A percentile compares a stretch with the other conserved stretches of the same genome.
Evolutionary conservation across 176 grass and related monocot species (phyloP).

Genomic region (Areca catechu): DNA sequence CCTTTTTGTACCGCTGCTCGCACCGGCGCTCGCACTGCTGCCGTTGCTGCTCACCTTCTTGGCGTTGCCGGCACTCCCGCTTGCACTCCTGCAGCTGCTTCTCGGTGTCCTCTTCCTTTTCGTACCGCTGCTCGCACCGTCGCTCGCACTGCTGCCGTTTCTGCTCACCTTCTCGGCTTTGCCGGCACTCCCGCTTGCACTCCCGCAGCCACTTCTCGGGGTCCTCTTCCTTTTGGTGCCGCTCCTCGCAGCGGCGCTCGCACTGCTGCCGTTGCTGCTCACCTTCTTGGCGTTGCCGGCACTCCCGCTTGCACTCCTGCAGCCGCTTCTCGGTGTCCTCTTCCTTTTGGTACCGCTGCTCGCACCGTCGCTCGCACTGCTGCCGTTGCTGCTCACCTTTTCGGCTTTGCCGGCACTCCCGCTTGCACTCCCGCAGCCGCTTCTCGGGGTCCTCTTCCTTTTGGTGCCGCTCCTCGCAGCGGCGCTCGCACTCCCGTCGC

Average conservation of each 20-base stretch:
- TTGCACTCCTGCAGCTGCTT: constrained; percentile 22
- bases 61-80: constrained; percentile 16
- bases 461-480: constrained; percentile 9
- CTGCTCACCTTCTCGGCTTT: constrained; percentile 12
- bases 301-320: no score
- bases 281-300: no score
- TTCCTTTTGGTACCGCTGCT: constrained; percentile 7
- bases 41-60: constrained; percentile 2
- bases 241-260: no score
- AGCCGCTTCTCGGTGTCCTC: neutral
- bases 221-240: no score
- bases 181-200: constrained; percentile 20
- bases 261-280: no score
- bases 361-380: constrained; percentile 21
- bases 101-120: no score
- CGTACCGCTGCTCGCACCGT: constrained; percentile 11
- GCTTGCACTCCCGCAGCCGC: constrained; percentile 20
- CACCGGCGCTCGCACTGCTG: constrained; percentile 20
- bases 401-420: constrained; percentile 12
- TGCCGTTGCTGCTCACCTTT: neutral
- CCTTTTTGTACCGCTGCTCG: constrained; percentile 9
- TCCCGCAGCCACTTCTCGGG: constrained; percentile 10
- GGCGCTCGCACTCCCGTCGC: constrained; percentile 17
- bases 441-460: neutral
- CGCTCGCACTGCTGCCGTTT: constrained; percentile 14